Conservation (phyloP, 306 rosid genomes). For the Canavalia ensiformis region DNA sequence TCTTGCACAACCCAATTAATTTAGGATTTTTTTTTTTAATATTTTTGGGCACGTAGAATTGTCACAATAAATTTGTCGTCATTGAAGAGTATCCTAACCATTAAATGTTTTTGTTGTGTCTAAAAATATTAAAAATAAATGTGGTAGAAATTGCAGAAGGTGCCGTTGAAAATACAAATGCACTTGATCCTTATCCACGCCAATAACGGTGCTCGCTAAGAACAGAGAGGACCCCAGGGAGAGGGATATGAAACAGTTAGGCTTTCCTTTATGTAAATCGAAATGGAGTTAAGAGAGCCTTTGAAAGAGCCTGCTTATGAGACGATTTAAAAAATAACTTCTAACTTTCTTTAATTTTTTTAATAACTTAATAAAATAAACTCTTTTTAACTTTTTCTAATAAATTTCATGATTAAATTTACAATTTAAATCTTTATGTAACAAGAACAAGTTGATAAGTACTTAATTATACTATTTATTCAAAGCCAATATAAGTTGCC, state of each 20-base stretch:
- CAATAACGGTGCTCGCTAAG: neutral
- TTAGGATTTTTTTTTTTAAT: neutral
- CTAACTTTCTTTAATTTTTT: no score
- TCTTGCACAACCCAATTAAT: neutral
- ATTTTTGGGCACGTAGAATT: neutral
- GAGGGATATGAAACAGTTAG: neutral
- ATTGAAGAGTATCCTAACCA: neutral
- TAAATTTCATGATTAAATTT: no score
- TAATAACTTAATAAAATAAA: no score
- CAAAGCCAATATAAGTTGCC: no score
- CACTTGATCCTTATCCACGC: neutral
- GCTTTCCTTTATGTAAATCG: no score
- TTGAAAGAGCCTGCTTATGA: no score
- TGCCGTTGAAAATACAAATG: neutral
- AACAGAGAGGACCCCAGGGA: neutral
- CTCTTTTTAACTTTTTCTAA: no score
- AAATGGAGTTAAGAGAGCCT: no score
- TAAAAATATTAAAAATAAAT: neutral
- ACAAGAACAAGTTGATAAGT: no score
- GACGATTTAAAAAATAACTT: no score
- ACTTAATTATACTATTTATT: no score
- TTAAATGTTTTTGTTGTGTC: neutral
- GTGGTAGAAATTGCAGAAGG: neutral
- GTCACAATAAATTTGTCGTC: constrained; percentile 2
- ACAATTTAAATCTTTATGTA: no score